Evolutionary conservation across 257 asterid species (phyloP), one percentile per base, ranked within the genome.

Genomic region (Knoxia roxburghii): DNA sequence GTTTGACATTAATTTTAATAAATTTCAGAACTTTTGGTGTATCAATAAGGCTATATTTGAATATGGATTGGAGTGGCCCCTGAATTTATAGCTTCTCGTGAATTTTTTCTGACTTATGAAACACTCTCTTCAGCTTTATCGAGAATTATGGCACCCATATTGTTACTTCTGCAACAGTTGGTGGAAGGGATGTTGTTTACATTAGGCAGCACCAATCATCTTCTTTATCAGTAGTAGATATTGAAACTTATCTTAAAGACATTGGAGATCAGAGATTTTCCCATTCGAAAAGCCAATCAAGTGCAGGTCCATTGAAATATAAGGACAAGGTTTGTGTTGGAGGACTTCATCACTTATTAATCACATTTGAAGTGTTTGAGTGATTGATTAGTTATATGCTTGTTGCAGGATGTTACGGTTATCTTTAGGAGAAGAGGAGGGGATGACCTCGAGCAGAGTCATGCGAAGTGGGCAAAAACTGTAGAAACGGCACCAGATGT

Each of bases 401-500:
- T 65, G 56, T 18, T 81, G 84, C 96, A 94, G 99, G 99, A 94
- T 58, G 98, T 94, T 64, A 94, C 99, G 0, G 99, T 94, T 43
- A 94, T 94, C 77, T 94, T 94, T 81, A 83, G 99, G 78, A 88
- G 99, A 84, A 83, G 99, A 81, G 99, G 99, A 60, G 99, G 99
- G 30, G 99, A 94, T 68, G 99, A 94, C 73, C 96, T 94, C 52
- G 99, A 94, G 76, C 99, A 94, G 84, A 94, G 98, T 79, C 93
- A 90, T 68, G 83, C 78, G 32, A 94, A 86, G 76, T 94, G 99
- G 99, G 95, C 89, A 66, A 74, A 53, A 73, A 80, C 95, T n/a
- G 99, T 94, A 49, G 91, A 90, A 75, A 79, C 82, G 20, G 86
- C 99, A 17, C 99, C 99, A 11, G 99, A 94, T 79, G 97, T 94